Percentiles rank a stretch among this genome's conserved stretches.
Conservation (phyloP, 148 eudicot genomes). For the Rhododendron kiyosumense region DNA sequence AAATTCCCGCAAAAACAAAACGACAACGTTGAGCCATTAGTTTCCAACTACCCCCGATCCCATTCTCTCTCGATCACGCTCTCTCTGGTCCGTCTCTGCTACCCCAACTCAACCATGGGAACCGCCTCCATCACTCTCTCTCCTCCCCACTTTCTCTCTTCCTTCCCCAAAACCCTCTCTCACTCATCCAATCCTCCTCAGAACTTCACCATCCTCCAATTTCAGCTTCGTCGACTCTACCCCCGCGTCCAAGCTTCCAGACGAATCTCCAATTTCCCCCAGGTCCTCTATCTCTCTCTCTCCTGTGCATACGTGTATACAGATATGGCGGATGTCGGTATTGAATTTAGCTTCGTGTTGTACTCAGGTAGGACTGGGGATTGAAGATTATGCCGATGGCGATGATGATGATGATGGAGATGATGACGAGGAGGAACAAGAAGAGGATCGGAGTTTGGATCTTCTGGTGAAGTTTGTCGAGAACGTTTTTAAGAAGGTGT, state of each 20-base stretch:
- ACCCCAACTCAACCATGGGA: background rate
- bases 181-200: background rate
- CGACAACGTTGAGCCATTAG: no score
- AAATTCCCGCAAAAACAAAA: no score
- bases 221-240: conserved; percentile 16
- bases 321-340: background rate
- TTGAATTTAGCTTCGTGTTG: background rate
- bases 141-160: background rate
- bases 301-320: background rate
- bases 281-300: conserved; percentile 20
- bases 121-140: background rate
- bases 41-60: no score
- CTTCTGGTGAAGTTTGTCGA: conserved; percentile 79
- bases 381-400: conserved; percentile 8
- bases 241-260: conserved; percentile 33
- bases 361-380: conserved; percentile 27
- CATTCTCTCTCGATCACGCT: no score
- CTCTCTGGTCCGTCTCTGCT: background rate
- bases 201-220: conserved; percentile 7
- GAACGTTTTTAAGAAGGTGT: conserved; percentile 70
- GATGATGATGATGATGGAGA: conserved; percentile 39
- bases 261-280: conserved; percentile 28
- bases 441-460: conserved; percentile 90
- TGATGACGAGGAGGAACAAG: conserved; percentile 70
- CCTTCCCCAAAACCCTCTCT: background rate